These are phyloP conservation scores for Lanmaoa pseudosensibilis DNA, from an alignment of 768 basidiomycete genomes.

Conservation along the genomic window DNA sequence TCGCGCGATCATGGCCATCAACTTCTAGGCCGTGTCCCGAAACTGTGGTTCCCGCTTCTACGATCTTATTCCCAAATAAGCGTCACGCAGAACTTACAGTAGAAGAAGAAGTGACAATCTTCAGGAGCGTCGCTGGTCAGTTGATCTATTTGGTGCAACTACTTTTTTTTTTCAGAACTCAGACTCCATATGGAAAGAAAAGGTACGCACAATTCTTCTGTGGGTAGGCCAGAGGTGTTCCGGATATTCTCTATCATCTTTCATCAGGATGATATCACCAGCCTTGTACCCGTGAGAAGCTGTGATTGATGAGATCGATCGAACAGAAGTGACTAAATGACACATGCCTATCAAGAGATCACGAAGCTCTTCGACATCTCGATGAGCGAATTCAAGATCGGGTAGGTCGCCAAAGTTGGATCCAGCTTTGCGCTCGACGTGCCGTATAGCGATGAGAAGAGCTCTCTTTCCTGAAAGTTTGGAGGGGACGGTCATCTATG, in stretches of 20 bases:
- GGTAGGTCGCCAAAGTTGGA: not conserved
- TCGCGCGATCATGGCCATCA: constrained; percentile 26
- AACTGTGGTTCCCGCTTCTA: constrained; percentile 3
- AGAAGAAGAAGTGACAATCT: constrained; percentile 53
- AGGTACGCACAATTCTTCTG: constrained; percentile 42
- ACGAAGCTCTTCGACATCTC: constrained; percentile 17
- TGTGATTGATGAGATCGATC: constrained; percentile 14
- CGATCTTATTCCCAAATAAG: not conserved
- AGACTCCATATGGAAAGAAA: not conserved
- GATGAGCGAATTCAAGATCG: constrained; percentile 20
- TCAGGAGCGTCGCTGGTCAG: constrained; percentile 43
- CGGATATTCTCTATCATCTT: constrained; percentile 37
- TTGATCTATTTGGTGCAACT: constrained; percentile 42
- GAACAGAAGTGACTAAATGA: not conserved
- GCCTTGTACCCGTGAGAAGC: constrained; percentile 39
- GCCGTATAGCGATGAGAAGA: constrained; percentile 19
- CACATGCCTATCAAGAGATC: constrained; percentile 19
- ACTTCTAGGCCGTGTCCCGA: constrained; percentile 26
- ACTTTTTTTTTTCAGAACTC: too few species aligned
- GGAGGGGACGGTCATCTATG: not conserved
- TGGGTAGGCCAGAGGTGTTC: constrained; percentile 40
- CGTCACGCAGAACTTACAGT: constrained; percentile 39
- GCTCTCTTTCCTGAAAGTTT: constrained; percentile 16
- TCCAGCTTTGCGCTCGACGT: constrained; percentile 4
- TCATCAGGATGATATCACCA: constrained; percentile 43